These are phyloP conservation scores for Colletotrichum brevisporum DNA, from an alignment of 2,329 filamentous ascomycete species.

Conservation along the genomic window DNA sequence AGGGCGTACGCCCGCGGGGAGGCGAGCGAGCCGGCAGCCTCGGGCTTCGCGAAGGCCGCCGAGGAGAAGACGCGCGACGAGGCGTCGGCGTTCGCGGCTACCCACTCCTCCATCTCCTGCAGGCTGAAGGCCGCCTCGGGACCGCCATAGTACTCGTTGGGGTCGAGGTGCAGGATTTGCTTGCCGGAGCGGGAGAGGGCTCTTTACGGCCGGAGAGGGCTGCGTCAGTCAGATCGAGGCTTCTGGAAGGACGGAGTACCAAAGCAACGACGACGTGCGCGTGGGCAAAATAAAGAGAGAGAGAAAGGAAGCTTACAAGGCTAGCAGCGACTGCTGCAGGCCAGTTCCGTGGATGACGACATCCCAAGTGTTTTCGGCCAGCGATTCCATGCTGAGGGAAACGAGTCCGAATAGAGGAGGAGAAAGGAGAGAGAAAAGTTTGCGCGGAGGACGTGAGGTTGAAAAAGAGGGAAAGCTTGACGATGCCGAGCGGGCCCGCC, in stretches of 20 bases:
- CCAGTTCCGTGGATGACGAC: conserved; percentile 85
- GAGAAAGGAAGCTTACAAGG: conserved; percentile 71
- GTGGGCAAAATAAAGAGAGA: conserved; percentile 27
- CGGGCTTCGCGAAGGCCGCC: conserved; percentile 55
- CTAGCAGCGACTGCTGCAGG: conserved; percentile 83
- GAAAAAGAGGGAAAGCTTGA: conserved; percentile 42
- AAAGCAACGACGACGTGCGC: conserved; percentile 34
- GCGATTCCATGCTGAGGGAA: conserved; percentile 75
- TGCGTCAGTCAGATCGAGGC: conserved; percentile 80
- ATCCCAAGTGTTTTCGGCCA: conserved; percentile 83
- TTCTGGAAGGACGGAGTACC: conserved; percentile 30
- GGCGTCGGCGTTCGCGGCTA: conserved; percentile 53
- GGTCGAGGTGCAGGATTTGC: conserved; percentile 91
- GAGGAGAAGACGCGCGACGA: conserved; percentile 53
- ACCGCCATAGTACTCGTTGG: conserved; percentile 90
- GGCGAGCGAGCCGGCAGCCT: conserved; percentile 57
- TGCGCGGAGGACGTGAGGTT: conserved; percentile 33
- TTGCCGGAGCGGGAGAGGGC: conserved; percentile 93
- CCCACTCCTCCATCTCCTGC: conserved; percentile 85
- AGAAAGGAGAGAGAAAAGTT: conserved; percentile 10
- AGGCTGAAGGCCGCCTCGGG: conserved; percentile 88
- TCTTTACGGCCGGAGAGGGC: conserved; percentile 70
- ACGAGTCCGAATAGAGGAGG: conserved; percentile 1
- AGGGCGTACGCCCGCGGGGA: conserved; percentile 84
- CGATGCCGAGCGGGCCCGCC: conserved; percentile 13